phyloP scores from a whole-genome alignment of 768 basidiomycete genomes.

The Hypsizygus marmoreus region DNA sequence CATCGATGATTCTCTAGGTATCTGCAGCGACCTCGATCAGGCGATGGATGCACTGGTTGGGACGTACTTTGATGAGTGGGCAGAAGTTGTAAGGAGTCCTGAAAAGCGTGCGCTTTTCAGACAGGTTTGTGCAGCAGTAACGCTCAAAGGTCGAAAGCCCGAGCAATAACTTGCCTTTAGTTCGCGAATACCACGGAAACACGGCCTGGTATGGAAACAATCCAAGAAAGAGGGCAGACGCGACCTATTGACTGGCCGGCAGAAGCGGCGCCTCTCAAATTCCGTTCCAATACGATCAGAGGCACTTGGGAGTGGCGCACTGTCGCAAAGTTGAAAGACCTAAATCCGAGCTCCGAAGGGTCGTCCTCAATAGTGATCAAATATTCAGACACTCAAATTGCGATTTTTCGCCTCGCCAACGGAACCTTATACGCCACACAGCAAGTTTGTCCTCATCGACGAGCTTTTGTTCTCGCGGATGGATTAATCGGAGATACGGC shows the following conservation, averaged over 20 bases:
- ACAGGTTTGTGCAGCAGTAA: conserved; percentile 39
- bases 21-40: conserved; percentile 66
- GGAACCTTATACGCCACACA: conserved; percentile 67
- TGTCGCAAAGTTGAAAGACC: conserved; percentile 49
- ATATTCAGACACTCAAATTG: conserved; percentile 67
- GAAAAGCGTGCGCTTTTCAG: conserved; percentile 16
- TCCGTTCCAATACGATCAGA: conserved; percentile 37
- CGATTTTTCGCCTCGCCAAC: conserved; percentile 64
- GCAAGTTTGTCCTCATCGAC: conserved; percentile 56
- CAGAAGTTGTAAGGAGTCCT: conserved; percentile 50
- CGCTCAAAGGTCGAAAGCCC: conserved; percentile 49
- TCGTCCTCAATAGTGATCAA: conserved; percentile 57
- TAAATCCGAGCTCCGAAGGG: conserved; percentile 45
- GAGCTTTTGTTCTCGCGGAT: conserved; percentile 71
- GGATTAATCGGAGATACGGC: conserved; percentile 68
- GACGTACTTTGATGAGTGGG: conserved; percentile 74
- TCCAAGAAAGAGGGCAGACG: conserved; percentile 61
- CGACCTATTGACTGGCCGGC: conserved; percentile 74
- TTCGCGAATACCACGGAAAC: conserved; percentile 65
- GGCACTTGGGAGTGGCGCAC: conserved; percentile 59
- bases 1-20: conserved; percentile 70
- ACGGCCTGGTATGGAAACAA: conserved; percentile 46
- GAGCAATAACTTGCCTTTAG: no score
- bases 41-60: conserved; percentile 67
- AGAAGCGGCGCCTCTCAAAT: conserved; percentile 47